These are phyloP conservation scores for Pythium coloratum DNA, from an alignment of 352 stramenopile genomes.

Conservation along the genomic window DNA sequence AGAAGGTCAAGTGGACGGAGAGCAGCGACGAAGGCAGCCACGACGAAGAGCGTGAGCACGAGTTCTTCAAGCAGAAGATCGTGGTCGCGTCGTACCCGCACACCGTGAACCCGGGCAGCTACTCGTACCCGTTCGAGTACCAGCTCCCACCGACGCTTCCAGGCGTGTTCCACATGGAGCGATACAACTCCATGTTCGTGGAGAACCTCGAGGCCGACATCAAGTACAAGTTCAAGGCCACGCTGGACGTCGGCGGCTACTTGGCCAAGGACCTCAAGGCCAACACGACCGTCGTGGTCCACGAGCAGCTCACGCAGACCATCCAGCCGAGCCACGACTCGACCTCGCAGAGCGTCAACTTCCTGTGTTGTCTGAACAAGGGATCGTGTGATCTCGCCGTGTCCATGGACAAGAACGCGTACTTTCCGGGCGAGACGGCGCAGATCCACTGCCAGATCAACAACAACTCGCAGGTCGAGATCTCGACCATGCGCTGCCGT, in stretches of 20 bases:
- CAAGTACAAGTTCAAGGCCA: conserved; percentile 81
- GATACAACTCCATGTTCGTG: conserved; percentile 46
- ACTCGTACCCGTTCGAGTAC: conserved; percentile 73
- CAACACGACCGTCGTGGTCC: conserved; percentile 53
- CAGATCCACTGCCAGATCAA: conserved; percentile 63
- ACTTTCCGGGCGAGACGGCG: conserved; percentile 55
- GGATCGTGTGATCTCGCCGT: conserved; percentile 53
- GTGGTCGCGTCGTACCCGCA: conserved; percentile 47
- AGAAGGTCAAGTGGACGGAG: conserved; percentile 61
- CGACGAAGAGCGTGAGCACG: conserved; percentile 40
- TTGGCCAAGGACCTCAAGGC: conserved; percentile 67
- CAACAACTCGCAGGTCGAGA: conserved; percentile 56
- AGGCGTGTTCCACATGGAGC: conserved; percentile 49
- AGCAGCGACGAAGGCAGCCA: conserved; percentile 34
- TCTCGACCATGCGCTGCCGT: conserved; percentile 55
- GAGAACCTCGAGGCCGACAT: conserved; percentile 55
- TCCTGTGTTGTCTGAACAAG: conserved; percentile 66
- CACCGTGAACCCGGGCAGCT: conserved; percentile 41
- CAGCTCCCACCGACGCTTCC: conserved; percentile 50
- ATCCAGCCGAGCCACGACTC: conserved; percentile 57
- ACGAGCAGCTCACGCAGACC: conserved; percentile 47
- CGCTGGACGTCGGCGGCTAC: conserved; percentile 58
- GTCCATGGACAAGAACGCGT: conserved; percentile 75
- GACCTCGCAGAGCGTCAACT: conserved; percentile 51
- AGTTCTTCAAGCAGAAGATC: conserved; percentile 76